phyloP scores from a whole-genome alignment of 495 filamentous ascomycete species.

The Aspergillus avenaceus region DNA sequence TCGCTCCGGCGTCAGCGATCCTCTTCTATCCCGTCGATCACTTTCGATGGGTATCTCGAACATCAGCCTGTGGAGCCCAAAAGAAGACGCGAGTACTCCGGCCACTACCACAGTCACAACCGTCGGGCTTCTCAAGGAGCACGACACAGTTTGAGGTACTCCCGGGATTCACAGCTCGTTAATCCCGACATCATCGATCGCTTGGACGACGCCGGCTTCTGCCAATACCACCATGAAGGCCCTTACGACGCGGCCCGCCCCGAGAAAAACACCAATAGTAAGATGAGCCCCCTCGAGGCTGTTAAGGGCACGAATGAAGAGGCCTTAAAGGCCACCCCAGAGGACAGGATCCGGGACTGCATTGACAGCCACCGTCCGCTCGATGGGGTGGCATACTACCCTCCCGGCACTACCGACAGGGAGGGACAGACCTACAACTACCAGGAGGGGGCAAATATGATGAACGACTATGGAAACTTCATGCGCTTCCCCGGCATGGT shows the following conservation, averaged over 20 bases:
- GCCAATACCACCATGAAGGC: conserved; percentile 82
- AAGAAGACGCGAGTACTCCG: conserved; percentile 15
- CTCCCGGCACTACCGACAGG: conserved; percentile 64
- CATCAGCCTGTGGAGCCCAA: conserved; percentile 30
- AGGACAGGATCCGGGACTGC: conserved; percentile 72
- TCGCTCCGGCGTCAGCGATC: conserved; percentile 23
- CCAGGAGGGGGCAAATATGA: conserved; percentile 80
- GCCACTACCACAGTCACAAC: conserved; percentile 14
- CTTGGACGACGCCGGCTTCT: conserved; percentile 60
- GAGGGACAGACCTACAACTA: conserved; percentile 71
- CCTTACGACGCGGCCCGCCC: conserved; percentile 83
- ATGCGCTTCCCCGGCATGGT: conserved; percentile 34
- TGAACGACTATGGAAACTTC: conserved; percentile 57
- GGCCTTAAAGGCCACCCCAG: conserved; percentile 78
- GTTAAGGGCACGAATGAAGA: conserved; percentile 68
- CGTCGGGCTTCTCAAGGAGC: conserved; percentile 14
- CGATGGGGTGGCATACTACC: conserved; percentile 73
- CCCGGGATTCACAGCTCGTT: conserved; percentile 59
- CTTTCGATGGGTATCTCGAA: conserved; percentile 27
- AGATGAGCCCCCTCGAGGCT: conserved; percentile 71
- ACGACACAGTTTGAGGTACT: conserved; percentile 24
- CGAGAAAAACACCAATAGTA: conserved; percentile 61
- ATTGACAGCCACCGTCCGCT: conserved; percentile 74
- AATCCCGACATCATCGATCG: conserved; percentile 76
- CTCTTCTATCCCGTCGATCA: conserved; percentile 27